These are phyloP conservation scores for Patellaria atrata DNA, from an alignment of 495 filamentous ascomycete genomes.

Conservation along the genomic window DNA sequence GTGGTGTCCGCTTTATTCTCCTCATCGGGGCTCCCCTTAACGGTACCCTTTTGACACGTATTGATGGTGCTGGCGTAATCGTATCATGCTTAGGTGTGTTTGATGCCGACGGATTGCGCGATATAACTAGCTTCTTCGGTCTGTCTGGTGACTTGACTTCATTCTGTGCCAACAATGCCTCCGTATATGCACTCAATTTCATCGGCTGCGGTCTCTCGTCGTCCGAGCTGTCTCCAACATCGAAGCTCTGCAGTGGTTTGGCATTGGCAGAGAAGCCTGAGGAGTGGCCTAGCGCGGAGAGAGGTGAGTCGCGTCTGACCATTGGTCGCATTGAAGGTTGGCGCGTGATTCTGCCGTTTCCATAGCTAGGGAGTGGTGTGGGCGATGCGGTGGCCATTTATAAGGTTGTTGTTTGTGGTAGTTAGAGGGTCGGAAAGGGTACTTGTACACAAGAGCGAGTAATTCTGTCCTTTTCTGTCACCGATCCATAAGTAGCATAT, in stretches of 20 bases:
- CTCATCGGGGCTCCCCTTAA: constrained; percentile 20
- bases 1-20: constrained; percentile 16
- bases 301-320: constrained; percentile 23
- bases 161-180: constrained; percentile 26
- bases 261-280: constrained; percentile 24
- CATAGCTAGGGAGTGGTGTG: constrained; percentile 16
- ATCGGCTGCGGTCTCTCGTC: constrained; percentile 28
- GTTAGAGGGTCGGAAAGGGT: not conserved
- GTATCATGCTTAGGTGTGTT: constrained; percentile 20
- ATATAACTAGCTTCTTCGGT: constrained; percentile 14
- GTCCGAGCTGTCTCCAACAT: constrained; percentile 28
- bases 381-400: constrained; percentile 21
- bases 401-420: not conserved
- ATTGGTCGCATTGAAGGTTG: constrained; percentile 14
- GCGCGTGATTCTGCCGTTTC: constrained; percentile 4
- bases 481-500: no score
- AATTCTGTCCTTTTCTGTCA: no score
- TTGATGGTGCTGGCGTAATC: constrained; percentile 17
- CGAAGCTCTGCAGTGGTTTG: constrained; percentile 23
- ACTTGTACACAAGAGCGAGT: not conserved
- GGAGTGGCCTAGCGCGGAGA: constrained; percentile 20
- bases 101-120: constrained; percentile 10
- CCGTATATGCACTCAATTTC: constrained; percentile 29
- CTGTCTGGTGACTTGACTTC: constrained; percentile 21
- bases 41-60: constrained; percentile 18